These are phyloP conservation scores for Saccharomycopsis babjevae DNA, from an alignment of 805 yeast species.

Conservation along the genomic window DNA sequence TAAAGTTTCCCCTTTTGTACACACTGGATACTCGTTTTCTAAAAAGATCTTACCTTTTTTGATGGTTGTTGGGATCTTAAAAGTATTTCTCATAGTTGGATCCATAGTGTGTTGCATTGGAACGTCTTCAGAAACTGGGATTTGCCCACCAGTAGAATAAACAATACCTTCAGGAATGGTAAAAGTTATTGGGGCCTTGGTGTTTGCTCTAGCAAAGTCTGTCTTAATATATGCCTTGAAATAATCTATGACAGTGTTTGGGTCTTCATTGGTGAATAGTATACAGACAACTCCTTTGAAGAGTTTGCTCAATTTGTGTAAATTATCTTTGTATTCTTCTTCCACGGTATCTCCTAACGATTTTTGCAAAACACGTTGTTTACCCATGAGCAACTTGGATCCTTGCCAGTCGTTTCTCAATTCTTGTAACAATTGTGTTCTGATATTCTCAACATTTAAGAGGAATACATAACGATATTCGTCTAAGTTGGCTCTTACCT, in stretches of 20 bases:
- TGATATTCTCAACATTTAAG: constrained; percentile 77
- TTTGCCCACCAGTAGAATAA: constrained; percentile 92
- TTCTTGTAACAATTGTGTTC: constrained; percentile 92
- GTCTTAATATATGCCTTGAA: constrained; percentile 66
- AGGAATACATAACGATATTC: constrained; percentile 74
- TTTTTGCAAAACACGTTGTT: constrained; percentile 84
- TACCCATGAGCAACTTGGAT: constrained; percentile 80
- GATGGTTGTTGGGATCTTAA: constrained; percentile 84
- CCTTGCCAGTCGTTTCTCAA: constrained; percentile 90
- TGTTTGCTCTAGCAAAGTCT: constrained; percentile 87
- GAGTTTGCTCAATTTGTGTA: constrained; percentile 54
- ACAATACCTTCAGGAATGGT: constrained; percentile 83
- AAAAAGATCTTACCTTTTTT: constrained; percentile 80
- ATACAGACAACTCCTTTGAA: constrained; percentile 79
- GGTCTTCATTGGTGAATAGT: constrained; percentile 79
- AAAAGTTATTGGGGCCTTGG: constrained; percentile 73
- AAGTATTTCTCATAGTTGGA: constrained; percentile 79
- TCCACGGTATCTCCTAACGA: constrained; percentile 83
- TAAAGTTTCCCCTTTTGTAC: constrained; percentile 66
- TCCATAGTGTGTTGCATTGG: constrained; percentile 96
- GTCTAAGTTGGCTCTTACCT: constrained; percentile 74
- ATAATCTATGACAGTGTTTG: constrained; percentile 82
- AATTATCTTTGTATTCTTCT: constrained; percentile 82
- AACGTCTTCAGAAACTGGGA: constrained; percentile 83
- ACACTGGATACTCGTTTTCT: constrained; percentile 68